Base-by-base conservation (phyloP, 371 early-diverging fungal genomes). In the Haplosporangium sp. region DNA sequence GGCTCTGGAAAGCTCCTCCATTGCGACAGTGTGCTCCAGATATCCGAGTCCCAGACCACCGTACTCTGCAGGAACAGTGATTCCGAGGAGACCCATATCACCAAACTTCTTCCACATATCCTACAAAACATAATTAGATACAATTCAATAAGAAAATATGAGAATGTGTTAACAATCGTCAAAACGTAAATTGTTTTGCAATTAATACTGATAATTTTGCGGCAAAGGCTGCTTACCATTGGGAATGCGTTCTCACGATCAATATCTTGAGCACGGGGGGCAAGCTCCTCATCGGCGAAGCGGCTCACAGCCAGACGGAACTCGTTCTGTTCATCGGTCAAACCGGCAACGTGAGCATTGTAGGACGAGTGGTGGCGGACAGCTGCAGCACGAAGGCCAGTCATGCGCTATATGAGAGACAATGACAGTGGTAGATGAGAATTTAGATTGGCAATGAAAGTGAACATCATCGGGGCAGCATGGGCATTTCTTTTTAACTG, bases 71-170 rank as follows among this genome's bases (percentile, higher is more conserved):
- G 92, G 86, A 36, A 85, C 96, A n/a, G 97, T 97, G 59, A 97
- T 87, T 47, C 99, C 99, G 20, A 98, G 83, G 1, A 98, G 83
- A 12, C 99, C 99, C 97, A 98, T 96, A 47, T 93, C 90, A 59
- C 99, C 99, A 64, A 98, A 89, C 83, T 97, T 96, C 71, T 88
- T 87, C 99, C 98, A 98, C 95, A 98, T 94, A 76, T 96, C 96
- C 85, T 89, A 62, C 55, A n/a, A 13, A 40, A n/a, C n/a, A n/a
- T n/a, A n/a, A n/a, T n/a, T n/a, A n/a, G n/a, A n/a, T n/a, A n/a
- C n/a, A n/a, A 21, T 56, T 12, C 13, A 56, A 36, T 36, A 36
- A 67, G 38, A 21, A 38, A n/a, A 64, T 40, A 21, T 52, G 54
- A 52, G 12, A 38, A 2, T 2, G 14, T 37, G 14, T 5, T 29